Evolutionary conservation across 2,329 filamentous ascomycete species (phyloP), one percentile per base, ranked within the genome.

Genomic region (Exophiala mesophila): DNA sequence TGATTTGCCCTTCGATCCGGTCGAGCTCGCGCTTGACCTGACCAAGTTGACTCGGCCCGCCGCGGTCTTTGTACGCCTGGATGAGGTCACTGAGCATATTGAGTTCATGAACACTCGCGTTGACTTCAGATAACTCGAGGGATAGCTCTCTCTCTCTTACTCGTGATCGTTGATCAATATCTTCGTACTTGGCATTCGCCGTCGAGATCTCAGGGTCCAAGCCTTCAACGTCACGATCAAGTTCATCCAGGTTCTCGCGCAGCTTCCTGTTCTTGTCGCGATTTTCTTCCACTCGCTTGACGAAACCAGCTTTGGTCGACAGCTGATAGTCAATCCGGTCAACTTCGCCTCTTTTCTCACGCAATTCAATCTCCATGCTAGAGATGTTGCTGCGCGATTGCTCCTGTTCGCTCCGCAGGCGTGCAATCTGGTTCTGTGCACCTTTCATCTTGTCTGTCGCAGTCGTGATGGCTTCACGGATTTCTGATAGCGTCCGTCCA

Each of bases 1-100:
- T 63, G 41, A 92, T 82, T 17, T 80, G 74, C 49, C 74, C 69
- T 58, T 90, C 80, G 12, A 94, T 71, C 7, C 63, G 65, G 16
- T 79, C 71, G 33, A 95, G 82, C 36, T 86, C 81, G 17, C 76
- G 74, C 57, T 82, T 77, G 55, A 85, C 85, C 15, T 74, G 73
- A 8, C 76, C 75, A 26, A 97, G 77, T 52, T 85, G 82, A 23
- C 73, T 71, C 3, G 82, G 78, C 0, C 89, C 90, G 41, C 83
- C 87, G 28, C 80, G 75, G 41, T 87, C 78, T 29, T 85, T 68
- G 59, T 97, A 98, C 24, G 80, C 77, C 47, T 80, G 78, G 49
- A 98, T 94, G 37, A 90, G 85, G 39, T 74, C 71, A 50, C 87
- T 85, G 33, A 87, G 74, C 62, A 84, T 72, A 55, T 80, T 80